Conservation (phyloP, 2,329 filamentous ascomycete genomes). For the Pestalotiopsis sp. region DNA sequence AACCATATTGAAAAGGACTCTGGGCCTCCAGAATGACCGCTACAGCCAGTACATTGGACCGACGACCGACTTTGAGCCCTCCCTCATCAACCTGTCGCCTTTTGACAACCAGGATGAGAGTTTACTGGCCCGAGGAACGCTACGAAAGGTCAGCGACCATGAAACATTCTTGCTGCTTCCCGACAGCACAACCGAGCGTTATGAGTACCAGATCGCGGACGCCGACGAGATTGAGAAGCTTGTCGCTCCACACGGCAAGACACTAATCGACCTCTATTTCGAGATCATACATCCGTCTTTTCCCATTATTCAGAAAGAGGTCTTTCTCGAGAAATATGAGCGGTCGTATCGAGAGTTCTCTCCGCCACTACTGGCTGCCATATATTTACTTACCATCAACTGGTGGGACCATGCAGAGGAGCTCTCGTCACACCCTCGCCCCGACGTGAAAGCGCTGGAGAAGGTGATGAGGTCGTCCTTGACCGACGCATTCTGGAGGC, state of each 20-base stretch:
- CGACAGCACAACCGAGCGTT: conserved; percentile 71
- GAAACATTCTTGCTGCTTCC: conserved; percentile 82
- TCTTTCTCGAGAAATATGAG: conserved; percentile 79
- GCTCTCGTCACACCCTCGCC: conserved; percentile 64
- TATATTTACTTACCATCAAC: conserved; percentile 84
- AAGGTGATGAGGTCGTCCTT: conserved; percentile 73
- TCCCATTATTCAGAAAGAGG: conserved; percentile 79
- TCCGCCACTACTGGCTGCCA: conserved; percentile 74
- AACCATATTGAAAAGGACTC: conserved; percentile 66
- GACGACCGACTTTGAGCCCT: conserved; percentile 81
- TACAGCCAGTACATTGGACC: conserved; percentile 84
- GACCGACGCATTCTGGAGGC: conserved; percentile 75
- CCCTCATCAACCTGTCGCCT: conserved; percentile 77
- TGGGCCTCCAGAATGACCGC: conserved; percentile 77
- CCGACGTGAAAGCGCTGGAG: conserved; percentile 75
- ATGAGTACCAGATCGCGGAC: conserved; percentile 70
- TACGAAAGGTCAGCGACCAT: conserved; percentile 75
- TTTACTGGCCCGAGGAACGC: conserved; percentile 66
- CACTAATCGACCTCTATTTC: conserved; percentile 81
- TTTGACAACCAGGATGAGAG: conserved; percentile 85
- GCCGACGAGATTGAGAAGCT: conserved; percentile 74
- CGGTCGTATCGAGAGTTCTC: conserved; percentile 74
- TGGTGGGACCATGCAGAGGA: conserved; percentile 81
- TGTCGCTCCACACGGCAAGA: conserved; percentile 76
- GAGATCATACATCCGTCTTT: conserved; percentile 78